A percentile compares a stretch with the other conserved stretches of the same genome.
Conservation (phyloP, 2,329 filamentous ascomycete genomes). For the Zarea fungicola region DNA sequence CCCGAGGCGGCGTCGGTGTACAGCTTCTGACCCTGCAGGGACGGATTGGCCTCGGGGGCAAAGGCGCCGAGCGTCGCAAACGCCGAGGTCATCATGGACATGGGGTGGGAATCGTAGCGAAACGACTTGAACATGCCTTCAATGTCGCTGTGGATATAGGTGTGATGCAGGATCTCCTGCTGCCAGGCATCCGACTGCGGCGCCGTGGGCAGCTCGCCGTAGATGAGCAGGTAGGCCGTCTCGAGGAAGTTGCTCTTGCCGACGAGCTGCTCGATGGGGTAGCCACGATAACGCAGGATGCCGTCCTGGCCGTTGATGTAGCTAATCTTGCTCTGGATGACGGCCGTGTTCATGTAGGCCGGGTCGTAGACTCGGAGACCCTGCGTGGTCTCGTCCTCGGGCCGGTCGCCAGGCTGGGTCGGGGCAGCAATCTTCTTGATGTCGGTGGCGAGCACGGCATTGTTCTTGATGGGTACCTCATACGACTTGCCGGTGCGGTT, state of each 20-base stretch:
- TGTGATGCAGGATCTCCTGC: constrained; percentile 47
- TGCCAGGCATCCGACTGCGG: constrained; percentile 38
- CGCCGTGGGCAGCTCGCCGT: constrained; percentile 42
- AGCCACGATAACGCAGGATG: constrained; percentile 47
- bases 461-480: constrained; percentile 44
- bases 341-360: constrained; percentile 50
- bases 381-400: constrained; percentile 42
- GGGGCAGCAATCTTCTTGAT: constrained; percentile 45
- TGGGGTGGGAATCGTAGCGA: constrained; percentile 47
- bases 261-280: constrained; percentile 47
- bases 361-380: constrained; percentile 46
- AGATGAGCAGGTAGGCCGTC: constrained; percentile 45
- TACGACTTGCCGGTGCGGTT: constrained; percentile 45
- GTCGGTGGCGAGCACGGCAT: constrained; percentile 45
- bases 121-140: constrained; percentile 47
- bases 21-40: constrained; percentile 43
- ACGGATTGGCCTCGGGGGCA: constrained; percentile 45
- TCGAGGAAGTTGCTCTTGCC: constrained; percentile 46
- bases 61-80: constrained; percentile 47
- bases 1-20: constrained; percentile 41
- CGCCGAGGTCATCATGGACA: constrained; percentile 46
- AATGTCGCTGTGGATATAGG: constrained; percentile 43
- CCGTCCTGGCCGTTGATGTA: constrained; percentile 50
- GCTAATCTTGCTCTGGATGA: constrained; percentile 44
- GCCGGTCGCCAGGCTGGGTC: constrained; percentile 27